Percentiles rank a stretch among this genome's conserved stretches.
phyloP scores from a whole-genome alignment of 2,329 filamentous ascomycete species.

The Stemphylium beticola region DNA sequence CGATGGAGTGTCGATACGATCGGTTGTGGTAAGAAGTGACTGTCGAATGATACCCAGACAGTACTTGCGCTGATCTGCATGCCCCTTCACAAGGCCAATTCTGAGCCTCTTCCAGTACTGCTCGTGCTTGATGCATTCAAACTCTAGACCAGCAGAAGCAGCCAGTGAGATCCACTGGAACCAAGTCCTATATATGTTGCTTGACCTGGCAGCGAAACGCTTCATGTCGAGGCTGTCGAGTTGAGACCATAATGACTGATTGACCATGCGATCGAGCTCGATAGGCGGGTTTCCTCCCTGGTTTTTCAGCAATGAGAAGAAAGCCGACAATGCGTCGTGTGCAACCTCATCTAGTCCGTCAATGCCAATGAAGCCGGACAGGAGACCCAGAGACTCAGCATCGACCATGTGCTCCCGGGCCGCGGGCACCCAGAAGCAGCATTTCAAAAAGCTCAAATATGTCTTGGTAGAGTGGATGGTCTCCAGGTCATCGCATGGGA shows the following conservation, averaged over 20 bases:
- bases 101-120: conserved; percentile 52
- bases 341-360: conserved; percentile 28
- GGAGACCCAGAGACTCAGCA: conserved; percentile 15
- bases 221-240: conserved; percentile 25
- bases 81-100: conserved; percentile 50
- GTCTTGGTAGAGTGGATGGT: conserved; percentile 7
- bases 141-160: conserved; percentile 18
- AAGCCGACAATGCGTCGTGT: conserved; percentile 38
- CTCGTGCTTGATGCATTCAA: conserved; percentile 33
- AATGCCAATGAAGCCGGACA: conserved; percentile 29
- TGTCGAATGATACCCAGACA: conserved; percentile 54
- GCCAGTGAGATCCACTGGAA: conserved; percentile 45
- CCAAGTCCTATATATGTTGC: conserved; percentile 42
- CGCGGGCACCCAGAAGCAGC: conserved; percentile 39
- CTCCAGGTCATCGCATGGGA: background rate
- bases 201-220: conserved; percentile 26
- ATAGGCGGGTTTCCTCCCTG: background rate
- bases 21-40: conserved; percentile 45
- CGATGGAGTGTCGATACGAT: conserved; percentile 29
- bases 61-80: conserved; percentile 55
- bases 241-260: conserved; percentile 32
- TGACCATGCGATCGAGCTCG: conserved; percentile 12
- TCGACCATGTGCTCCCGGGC: conserved; percentile 27
- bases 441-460: conserved; percentile 38
- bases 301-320: conserved; percentile 25